phyloP scores from a whole-genome alignment of 371 early-diverging fungal species.

The Sanchytrium tribonematis region DNA sequence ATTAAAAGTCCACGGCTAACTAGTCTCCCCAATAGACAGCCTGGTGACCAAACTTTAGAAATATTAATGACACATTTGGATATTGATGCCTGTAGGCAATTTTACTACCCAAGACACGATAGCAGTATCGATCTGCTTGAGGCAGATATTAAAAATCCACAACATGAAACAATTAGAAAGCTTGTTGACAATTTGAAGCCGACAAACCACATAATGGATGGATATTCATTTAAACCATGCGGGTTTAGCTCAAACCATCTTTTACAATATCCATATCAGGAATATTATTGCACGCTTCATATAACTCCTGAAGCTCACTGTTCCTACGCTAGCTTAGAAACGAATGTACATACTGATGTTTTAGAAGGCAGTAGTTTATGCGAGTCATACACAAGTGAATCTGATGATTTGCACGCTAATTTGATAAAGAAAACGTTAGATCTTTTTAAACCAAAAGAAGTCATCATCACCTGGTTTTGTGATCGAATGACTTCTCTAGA shows the following conservation, averaged over 20 bases:
- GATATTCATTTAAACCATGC: slow-evolving; percentile 65
- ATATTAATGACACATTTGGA: slow-evolving; percentile 69
- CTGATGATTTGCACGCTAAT: too few relatives aligned
- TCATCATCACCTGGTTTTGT: too few relatives aligned
- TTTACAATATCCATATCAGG: slow-evolving; percentile 24
- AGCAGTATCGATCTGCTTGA: slow-evolving; percentile 12
- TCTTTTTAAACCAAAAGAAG: too few relatives aligned
- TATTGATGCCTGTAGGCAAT: slow-evolving; percentile 31
- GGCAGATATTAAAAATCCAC: slow-evolving; percentile 11
- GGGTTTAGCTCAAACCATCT: slow-evolving; percentile 74
- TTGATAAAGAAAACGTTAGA: too few relatives aligned
- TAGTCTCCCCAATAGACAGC: slow-evolving; percentile 9
- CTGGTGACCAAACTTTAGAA: slow-evolving; percentile 57
- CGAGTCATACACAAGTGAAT: too few relatives aligned
- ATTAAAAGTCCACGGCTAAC: slow-evolving; percentile 7
- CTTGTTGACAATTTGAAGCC: slow-evolving; percentile 7
- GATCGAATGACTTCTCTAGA: too few relatives aligned
- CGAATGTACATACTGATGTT: too few relatives aligned
- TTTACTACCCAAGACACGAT: too few relatives aligned
- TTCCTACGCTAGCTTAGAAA: slow-evolving; percentile 89
- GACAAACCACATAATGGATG: slow-evolving; percentile 24
- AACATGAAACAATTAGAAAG: slow-evolving; percentile 25
- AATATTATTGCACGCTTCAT: slow-evolving; percentile 71
- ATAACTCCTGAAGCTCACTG: slow-evolving; percentile 90
- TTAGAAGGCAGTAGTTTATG: too few relatives aligned